A percentile compares a stretch with the other conserved stretches of the same genome.
Conservation (phyloP, 1,284 basidiomycete species). For the Flammula alnicola region DNA sequence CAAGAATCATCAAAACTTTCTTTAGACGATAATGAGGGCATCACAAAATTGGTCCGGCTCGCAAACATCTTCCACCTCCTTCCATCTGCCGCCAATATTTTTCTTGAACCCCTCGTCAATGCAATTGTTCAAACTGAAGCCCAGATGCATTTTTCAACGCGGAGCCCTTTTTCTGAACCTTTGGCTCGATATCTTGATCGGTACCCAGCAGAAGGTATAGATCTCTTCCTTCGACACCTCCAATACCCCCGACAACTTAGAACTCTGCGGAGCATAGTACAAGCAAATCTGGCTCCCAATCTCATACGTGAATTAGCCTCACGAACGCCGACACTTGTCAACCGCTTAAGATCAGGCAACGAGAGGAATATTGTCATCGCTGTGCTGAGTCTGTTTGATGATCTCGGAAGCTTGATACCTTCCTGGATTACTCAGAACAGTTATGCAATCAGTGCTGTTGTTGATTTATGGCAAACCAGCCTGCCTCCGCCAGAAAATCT, state of each 20-base stretch:
- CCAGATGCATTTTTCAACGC: conserved; percentile 87
- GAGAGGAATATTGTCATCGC: conserved; percentile 63
- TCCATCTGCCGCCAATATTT: conserved; percentile 91
- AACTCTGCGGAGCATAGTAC: conserved; percentile 82
- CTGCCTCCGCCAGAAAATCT: conserved; percentile 52
- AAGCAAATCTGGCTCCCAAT: conserved; percentile 77
- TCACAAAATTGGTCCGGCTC: conserved; percentile 91
- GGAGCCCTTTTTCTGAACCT: conserved; percentile 94
- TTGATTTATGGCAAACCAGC: conserved; percentile 75
- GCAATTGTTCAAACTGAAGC: conserved; percentile 94
- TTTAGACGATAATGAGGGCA: conserved; percentile 87
- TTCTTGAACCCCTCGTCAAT: conserved; percentile 86
- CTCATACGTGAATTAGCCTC: conserved; percentile 77
- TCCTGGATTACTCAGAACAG: conserved; percentile 76
- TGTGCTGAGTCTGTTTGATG: conserved; percentile 77
- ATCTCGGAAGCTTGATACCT: conserved; percentile 72
- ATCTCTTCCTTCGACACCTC: conserved; percentile 85
- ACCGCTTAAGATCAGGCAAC: conserved; percentile 60
- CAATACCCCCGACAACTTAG: conserved; percentile 76
- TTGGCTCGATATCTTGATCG: conserved; percentile 91
- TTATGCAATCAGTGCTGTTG: conserved; percentile 68
- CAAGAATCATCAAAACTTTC: conserved; percentile 79
- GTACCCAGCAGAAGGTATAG: conserved; percentile 85
- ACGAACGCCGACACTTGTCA: conserved; percentile 65
- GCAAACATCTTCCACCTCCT: conserved; percentile 98